A percentile compares a stretch with the other conserved stretches of the same genome.
Conservation (phyloP, 768 basidiomycete genomes). For the Tephrocybe sp. region DNA sequence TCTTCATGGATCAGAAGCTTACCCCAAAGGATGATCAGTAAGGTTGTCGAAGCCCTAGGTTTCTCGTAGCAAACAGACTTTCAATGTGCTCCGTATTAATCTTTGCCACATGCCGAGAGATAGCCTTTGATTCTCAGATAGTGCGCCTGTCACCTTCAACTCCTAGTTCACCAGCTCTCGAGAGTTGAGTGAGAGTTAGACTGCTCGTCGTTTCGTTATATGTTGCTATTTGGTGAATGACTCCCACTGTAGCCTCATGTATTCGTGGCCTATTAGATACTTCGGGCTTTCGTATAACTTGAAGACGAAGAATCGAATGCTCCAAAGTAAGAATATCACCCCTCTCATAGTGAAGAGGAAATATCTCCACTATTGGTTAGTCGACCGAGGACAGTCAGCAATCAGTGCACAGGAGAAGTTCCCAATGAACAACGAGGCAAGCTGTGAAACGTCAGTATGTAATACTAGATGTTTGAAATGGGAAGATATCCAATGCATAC, state of each 20-base stretch:
- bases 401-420: constrained; percentile 57
- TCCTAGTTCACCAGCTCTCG: constrained; percentile 17
- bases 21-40: constrained; percentile 58
- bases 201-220: constrained; percentile 52
- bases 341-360: constrained; percentile 72
- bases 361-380: constrained; percentile 75
- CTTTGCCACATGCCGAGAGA: constrained; percentile 36
- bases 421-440: constrained; percentile 74
- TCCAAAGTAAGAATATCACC: constrained; percentile 60
- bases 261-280: constrained; percentile 67
- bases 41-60: constrained; percentile 61
- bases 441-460: constrained; percentile 24
- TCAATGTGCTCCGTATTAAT: constrained; percentile 42
- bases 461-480: background rate
- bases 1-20: constrained; percentile 3
- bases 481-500: constrained; percentile 17
- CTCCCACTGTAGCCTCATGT: constrained; percentile 55
- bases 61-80: constrained; percentile 59
- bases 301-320: constrained; percentile 65
- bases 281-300: constrained; percentile 68
- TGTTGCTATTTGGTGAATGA: constrained; percentile 58
- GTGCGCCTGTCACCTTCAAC: constrained; percentile 5
- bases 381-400: constrained; percentile 37
- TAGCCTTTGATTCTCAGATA: too few species aligned
- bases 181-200: constrained; percentile 52